phyloP scores from a whole-genome alignment of 2,329 filamentous ascomycete genomes.

The Huntiella omanensis region DNA sequence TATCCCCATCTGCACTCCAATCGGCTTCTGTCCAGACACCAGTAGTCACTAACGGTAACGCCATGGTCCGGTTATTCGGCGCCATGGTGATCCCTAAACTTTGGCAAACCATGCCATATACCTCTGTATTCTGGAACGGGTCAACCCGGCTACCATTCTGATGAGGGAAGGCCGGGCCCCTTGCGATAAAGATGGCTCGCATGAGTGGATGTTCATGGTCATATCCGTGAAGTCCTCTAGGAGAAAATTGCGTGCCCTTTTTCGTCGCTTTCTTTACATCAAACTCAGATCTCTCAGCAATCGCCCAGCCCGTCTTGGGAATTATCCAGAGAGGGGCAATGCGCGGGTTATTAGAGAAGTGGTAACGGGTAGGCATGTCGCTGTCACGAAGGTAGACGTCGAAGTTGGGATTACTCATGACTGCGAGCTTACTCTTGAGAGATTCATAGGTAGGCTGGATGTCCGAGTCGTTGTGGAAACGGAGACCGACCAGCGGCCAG shows the following conservation, averaged over 20 bases:
- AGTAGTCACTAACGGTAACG: slow-evolving; percentile 45
- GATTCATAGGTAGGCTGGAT: slow-evolving; percentile 47
- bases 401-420: slow-evolving; percentile 46
- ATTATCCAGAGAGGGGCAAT: slow-evolving; percentile 94
- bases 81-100: slow-evolving; percentile 54
- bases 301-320: slow-evolving; percentile 80
- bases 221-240: slow-evolving; percentile 78
- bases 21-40: slow-evolving; percentile 40
- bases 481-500: slow-evolving; percentile 81
- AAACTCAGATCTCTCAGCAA: slow-evolving; percentile 66
- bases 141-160: slow-evolving; percentile 60
- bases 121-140: slow-evolving; percentile 79
- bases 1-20: slow-evolving; percentile 14
- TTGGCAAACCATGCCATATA: slow-evolving; percentile 90
- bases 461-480: slow-evolving; percentile 50
- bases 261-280: slow-evolving; percentile 32
- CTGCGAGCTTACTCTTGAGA: slow-evolving; percentile 13
- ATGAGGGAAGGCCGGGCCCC: slow-evolving; percentile 84
- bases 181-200: slow-evolving; percentile 85
- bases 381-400: slow-evolving; percentile 75
- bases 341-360: slow-evolving; percentile 71
- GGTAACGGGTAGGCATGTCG: slow-evolving; percentile 82
- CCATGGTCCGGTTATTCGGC: slow-evolving; percentile 75
- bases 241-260: slow-evolving; percentile 43
- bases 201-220: slow-evolving; percentile 90